Conservation (phyloP, 805 yeast species). For the Alloascoidea africana region DNA sequence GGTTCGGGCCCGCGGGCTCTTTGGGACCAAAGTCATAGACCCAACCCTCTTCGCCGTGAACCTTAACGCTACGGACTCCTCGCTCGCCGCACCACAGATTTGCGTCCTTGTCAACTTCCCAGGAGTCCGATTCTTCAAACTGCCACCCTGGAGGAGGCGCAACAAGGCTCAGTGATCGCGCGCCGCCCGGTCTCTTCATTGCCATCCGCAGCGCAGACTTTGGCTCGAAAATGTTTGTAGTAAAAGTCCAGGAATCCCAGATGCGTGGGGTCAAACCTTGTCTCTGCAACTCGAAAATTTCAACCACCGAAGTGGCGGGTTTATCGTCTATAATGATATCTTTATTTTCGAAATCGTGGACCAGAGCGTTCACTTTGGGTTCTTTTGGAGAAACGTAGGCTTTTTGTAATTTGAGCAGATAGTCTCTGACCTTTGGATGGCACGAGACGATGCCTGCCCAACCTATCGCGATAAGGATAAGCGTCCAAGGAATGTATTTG, state of each 20-base stretch:
- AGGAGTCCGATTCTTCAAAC: constrained; percentile 40
- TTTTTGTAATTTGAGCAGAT: constrained; percentile 12
- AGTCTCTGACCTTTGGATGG: constrained; percentile 40
- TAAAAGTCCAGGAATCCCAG: constrained; percentile 48
- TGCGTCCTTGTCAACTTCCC: constrained; percentile 51
- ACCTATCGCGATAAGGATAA: constrained; percentile 35
- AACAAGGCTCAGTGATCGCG: constrained; percentile 34
- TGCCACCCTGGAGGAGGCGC: constrained; percentile 63
- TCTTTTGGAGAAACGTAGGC: constrained; percentile 13
- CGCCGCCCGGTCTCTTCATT: constrained; percentile 53
- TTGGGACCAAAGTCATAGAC: constrained; percentile 17
- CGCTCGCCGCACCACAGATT: constrained; percentile 35
- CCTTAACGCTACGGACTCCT: constrained; percentile 16
- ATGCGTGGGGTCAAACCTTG: constrained; percentile 42
- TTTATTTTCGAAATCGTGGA: constrained; percentile 22
- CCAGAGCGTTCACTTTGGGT: constrained; percentile 16
- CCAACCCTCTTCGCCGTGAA: constrained; percentile 19
- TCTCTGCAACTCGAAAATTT: constrained; percentile 61
- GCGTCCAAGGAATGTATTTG: constrained; percentile 36
- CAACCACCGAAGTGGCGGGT: constrained; percentile 47
- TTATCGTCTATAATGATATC: constrained; percentile 59
- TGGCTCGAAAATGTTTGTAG: constrained; percentile 38
- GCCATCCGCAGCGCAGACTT: constrained; percentile 28
- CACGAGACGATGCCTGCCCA: constrained; percentile 39
- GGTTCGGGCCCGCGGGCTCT: constrained; percentile 9